phyloP scores from a whole-genome alignment of 805 yeast species.

The Pichia deserticola region DNA sequence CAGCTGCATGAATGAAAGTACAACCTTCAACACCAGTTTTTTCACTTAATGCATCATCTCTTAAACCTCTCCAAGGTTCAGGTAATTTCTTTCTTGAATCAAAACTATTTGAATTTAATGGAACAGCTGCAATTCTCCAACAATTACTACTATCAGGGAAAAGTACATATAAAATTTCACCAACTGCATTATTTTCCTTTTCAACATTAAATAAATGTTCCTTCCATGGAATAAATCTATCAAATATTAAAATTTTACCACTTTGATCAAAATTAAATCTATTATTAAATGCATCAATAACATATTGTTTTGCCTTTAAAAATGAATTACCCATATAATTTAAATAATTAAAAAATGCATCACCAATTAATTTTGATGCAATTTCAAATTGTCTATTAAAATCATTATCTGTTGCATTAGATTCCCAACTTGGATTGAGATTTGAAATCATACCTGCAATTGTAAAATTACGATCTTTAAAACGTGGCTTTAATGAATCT shows the following conservation, averaged over 20 bases:
- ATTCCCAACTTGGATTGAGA: slow-evolving; percentile 83
- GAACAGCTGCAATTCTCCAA: slow-evolving; percentile 90
- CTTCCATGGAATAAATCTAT: slow-evolving; percentile 89
- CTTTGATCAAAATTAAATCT: slow-evolving; percentile 55
- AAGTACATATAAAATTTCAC: slow-evolving; percentile 63
- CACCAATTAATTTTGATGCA: slow-evolving; percentile 81
- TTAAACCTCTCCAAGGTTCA: slow-evolving; percentile 88
- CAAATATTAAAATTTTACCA: slow-evolving; percentile 69
- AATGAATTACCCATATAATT: slow-evolving; percentile 74
- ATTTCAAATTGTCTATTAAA: slow-evolving; percentile 58
- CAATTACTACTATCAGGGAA: slow-evolving; percentile 61
- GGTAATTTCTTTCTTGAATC: slow-evolving; percentile 84
- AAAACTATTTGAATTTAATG: slow-evolving; percentile 71
- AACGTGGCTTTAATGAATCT: slow-evolving; percentile 50
- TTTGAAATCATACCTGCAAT: slow-evolving; percentile 72
- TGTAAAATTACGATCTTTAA: slow-evolving; percentile 65
- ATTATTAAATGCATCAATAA: slow-evolving; percentile 56
- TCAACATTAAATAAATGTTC: slow-evolving; percentile 25
- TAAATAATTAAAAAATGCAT: slow-evolving; percentile 60
- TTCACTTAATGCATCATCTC: slow-evolving; percentile 75
- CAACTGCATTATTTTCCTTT: slow-evolving; percentile 17
- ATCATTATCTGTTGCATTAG: slow-evolving; percentile 54
- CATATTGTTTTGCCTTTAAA: slow-evolving; percentile 83
- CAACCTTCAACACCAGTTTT: slow-evolving; percentile 80
- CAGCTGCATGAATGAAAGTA: slow-evolving; percentile 91